Evolutionary conservation across 2,329 filamentous ascomycete genomes (phyloP), one percentile per base, ranked within the genome.

Genomic region (Colletotrichum limetticola): DNA sequence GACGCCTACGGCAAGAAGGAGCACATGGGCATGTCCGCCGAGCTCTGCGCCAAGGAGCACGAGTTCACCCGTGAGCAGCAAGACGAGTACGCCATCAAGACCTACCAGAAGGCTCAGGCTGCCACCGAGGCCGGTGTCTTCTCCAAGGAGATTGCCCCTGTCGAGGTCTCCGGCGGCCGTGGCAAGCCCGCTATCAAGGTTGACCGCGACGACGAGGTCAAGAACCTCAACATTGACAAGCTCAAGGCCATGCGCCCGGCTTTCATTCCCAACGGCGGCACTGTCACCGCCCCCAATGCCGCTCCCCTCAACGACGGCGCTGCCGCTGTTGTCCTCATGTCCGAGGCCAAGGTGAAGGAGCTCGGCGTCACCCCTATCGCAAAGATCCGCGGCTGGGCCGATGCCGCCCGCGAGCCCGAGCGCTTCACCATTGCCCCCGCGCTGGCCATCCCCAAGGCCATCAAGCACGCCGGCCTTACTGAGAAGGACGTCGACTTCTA

Each of bases 351-450:
- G 86, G 88, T 99, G 80, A 95, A 98, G 88, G 92, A 97, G 85
- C 92, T 98, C 77, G 92, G 92, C 80, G 88, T 98, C 76, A 98
- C 94, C 85, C 97, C 97, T 70, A 89, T 99, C 75, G 97, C 95
- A 81, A 98, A 97, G 90, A 98, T 99, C 80, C 92, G 97, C 74
- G 97, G 97, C 79, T 99, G 97, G 97, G 97, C 92, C 78, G 97
- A 99, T 81, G 96, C 97, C 71, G 97, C 93, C 75, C 92, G 97
- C 77, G 91, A 94, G 81, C 96, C 97, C 53, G 94, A 93, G 86
- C 97, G 97, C 83, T 99, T 99, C 90, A 99, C 97, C 77, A 97
- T 95, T 61, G 93, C 97, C 9, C 97, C 97, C 11, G 91, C 97
- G 24, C 90, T 98, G 69, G 97, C 97, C 76, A 97, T 99, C 79